Base-by-base conservation (phyloP, 2,329 filamentous ascomycete genomes). In the Knoxdaviesia capensis region DNA sequence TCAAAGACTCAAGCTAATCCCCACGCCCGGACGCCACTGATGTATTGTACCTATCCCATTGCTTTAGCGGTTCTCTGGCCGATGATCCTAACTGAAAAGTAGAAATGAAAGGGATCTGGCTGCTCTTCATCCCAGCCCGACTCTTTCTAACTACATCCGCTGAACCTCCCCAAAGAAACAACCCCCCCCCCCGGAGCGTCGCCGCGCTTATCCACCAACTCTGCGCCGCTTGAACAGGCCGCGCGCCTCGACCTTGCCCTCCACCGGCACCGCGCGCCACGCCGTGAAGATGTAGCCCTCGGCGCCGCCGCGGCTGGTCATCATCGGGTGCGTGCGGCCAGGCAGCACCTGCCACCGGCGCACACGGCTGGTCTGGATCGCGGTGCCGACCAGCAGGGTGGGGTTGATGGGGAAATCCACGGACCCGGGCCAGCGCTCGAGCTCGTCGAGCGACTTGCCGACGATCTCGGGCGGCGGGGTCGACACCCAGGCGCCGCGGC, bases 211-310 rank as follows among this genome's bases (percentile, higher is more conserved):
- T 30, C 49, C 52, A 46, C 63, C 66, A 42, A 63, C 53, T 60
- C 79, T 87, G 56, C 75, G 76, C 59, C 72, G 74, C 59, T 83
- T 82, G 42, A 74, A 76, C 53, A 79, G 80, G 0, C 90, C 90
- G 46, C 85, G 74, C 2, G 88, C 88, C 52, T 85, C 79, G 5
- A 94, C 79, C 50, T 71, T 76, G 2, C 82, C 84, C 51, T 83
- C 73, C 0, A 81, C 75, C 0, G 90, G 90, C 38, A 88, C 62
- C 1, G 90, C 85, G 49, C 77, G 73, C 55, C 80, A 83, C 0
- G 71, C 88, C 31, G 85, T 88, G 50, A 96, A 86, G 4, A 98
- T 56, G 56, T 84, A 98, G 0, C 90, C 90, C 54, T 96, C 88
- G 0, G 85, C 76, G 1, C 88, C 88, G 20, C 90, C 90, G 36